Evolutionary conservation across 495 filamentous ascomycete species (phyloP), one percentile per base, ranked within the genome.

Genomic region (Amniculicola lignicola): DNA sequence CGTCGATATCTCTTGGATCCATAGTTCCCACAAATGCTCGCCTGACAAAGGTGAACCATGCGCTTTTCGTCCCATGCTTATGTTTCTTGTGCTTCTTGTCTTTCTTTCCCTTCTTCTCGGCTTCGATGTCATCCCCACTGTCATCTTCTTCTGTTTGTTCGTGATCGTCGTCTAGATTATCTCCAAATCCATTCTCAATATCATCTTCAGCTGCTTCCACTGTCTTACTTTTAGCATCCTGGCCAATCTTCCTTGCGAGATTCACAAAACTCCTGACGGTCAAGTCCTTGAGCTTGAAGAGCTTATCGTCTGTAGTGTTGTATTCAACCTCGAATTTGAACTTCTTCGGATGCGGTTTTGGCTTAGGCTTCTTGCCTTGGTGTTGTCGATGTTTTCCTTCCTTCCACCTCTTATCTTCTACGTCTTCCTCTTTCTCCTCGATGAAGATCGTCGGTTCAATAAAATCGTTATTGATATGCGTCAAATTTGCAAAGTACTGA

Each of bases 401-500:
- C 40, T 81, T 83, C 40, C 82, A 83, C 18, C 77, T 69, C 2
- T 72, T 23, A 74, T 75, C 80, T 42, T 70, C 65, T n/a, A 71
- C 65, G 24, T 58, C 45, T 2, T 70, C 61, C 2, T 63, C 27
- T 0, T 28, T 25, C 12, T 16, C 10, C 3, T 43, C 33, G 0
- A 16, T 23, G 28, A 46, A 41, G 37, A 46, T 14, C 4, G 11
- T 40, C 15, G 10, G 57, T 15, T 52, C 61, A 3, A 61, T 41
- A 53, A 79, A 74, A 61, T 84, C 77, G 38, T 84, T 85, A 67
- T 97, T 94, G 74, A 94, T 84, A 54, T 78, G 71, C 0, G 94
- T 96, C 1, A 99, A 74, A 71, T 99, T 99, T 37, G 91, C 90
- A 68, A 78, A 95, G 72, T 94, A 96, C 62, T 99, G 93, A 3